These are phyloP conservation scores for Wickerhamiella slavikovae DNA, from an alignment of 805 yeast genomes.

Conservation along the genomic window DNA sequence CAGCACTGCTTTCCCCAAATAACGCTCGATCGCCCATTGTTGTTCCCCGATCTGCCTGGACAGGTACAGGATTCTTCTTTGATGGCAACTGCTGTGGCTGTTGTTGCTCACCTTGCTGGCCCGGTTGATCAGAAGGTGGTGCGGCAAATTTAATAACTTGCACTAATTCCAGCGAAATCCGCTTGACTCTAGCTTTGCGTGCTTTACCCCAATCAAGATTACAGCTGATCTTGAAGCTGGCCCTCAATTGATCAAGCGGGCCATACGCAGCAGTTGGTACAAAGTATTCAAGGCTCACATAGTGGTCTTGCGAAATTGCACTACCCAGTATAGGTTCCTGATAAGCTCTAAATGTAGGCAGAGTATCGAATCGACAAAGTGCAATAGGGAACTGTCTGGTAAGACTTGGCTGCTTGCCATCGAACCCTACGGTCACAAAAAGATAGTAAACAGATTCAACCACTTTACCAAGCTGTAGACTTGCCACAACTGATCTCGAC, in stretches of 20 bases:
- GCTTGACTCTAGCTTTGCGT: constrained; percentile 18
- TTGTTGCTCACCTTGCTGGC: no score
- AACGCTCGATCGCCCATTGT: no score
- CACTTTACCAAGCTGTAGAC: constrained; percentile 15
- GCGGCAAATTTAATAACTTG: constrained; percentile 16
- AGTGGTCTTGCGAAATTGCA: constrained; percentile 17
- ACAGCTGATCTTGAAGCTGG: constrained; percentile 15
- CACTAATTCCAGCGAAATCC: constrained; percentile 17
- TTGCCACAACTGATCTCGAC: constrained; percentile 17
- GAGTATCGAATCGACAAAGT: constrained; percentile 19
- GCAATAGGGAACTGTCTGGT: constrained; percentile 18
- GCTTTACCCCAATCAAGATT: constrained; percentile 21
- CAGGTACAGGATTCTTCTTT: background rate
- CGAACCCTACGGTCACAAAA: constrained; percentile 11
- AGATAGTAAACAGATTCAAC: constrained; percentile 17
- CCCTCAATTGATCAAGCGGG: constrained; percentile 18
- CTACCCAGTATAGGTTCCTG: constrained; percentile 13
- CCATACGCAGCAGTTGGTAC: constrained; percentile 20
- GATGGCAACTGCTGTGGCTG: background rate
- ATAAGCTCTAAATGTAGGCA: constrained; percentile 20
- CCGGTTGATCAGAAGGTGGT: background rate
- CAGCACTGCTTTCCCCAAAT: background rate
- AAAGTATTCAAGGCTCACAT: constrained; percentile 17
- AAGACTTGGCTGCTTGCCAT: constrained; percentile 1
- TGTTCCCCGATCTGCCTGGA: background rate